A percentile compares a stretch with the other conserved stretches of the same genome.
These are phyloP conservation scores for Trichosanthes cucumerina DNA, from an alignment of 306 rosid genomes.

Conservation along the genomic window DNA sequence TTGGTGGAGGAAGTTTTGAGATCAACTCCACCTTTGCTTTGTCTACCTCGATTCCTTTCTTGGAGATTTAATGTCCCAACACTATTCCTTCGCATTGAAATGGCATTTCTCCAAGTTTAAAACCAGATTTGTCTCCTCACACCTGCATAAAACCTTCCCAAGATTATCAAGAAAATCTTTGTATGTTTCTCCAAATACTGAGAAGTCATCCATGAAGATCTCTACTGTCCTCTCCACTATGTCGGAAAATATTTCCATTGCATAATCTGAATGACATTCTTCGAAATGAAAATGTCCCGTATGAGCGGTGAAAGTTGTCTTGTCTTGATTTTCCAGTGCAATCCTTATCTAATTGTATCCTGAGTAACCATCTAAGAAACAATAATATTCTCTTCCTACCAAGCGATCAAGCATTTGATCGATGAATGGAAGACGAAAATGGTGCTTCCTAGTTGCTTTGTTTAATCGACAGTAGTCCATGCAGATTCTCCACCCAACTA, in stretches of 20 bases:
- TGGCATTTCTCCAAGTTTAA: no score
- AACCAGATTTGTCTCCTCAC: no score
- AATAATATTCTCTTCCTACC: neutral
- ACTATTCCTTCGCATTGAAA: no score
- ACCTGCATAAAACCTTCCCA: accelerated
- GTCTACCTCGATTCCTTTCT: no score
- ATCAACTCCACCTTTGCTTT: no score
- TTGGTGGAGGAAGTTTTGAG: no score
- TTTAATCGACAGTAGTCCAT: no score
- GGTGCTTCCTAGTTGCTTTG: neutral
- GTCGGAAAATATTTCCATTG: neutral
- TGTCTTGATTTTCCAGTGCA: neutral
- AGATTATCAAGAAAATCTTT: no score
- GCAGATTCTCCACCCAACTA: no score
- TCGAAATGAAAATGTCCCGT: accelerated
- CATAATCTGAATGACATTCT: neutral
- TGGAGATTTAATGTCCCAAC: no score
- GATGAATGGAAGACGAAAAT: neutral
- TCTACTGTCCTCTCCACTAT: neutral
- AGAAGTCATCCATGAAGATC: neutral
- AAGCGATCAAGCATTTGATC: neutral
- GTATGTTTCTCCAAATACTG: neutral
- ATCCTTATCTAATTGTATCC: neutral
- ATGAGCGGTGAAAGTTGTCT: neutral
- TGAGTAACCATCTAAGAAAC: neutral